Conservation (phyloP, 306 rosid species). For the Purshia tridentata region DNA sequence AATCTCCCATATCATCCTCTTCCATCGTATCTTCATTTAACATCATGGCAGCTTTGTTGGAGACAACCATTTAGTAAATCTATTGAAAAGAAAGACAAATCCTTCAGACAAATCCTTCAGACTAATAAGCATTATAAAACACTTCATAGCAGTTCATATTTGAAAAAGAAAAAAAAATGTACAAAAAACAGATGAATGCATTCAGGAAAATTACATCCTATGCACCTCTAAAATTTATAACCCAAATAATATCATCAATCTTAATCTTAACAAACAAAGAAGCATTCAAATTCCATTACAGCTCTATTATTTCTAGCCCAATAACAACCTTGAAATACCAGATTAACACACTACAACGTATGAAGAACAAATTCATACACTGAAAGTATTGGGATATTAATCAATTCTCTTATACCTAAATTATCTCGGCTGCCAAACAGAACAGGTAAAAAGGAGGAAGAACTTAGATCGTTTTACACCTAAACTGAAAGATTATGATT, state of each 20-base stretch:
- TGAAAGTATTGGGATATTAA: background rate
- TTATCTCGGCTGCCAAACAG: background rate
- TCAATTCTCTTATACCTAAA: background rate
- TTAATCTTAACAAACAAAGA: background rate
- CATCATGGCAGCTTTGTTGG: conserved; percentile 10
- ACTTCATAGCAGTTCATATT: background rate
- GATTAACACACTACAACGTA: background rate
- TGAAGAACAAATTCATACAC: background rate
- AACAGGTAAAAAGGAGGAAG: background rate
- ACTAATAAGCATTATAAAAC: background rate
- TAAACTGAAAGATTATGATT: background rate
- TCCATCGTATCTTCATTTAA: conserved; percentile 28
- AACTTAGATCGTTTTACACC: background rate
- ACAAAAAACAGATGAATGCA: background rate
- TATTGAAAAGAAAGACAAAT: conserved; percentile 9
- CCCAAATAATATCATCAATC: too few species aligned
- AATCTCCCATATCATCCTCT: conserved; percentile 33
- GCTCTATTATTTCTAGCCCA: background rate
- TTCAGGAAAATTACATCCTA: background rate
- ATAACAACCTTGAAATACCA: background rate
- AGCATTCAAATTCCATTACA: background rate
- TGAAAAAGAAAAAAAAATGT: background rate
- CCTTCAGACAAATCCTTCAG: background rate
- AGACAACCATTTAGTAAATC: conserved; percentile 49
- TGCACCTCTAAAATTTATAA: too few species aligned